These are phyloP conservation scores for Solanum sparsipilum DNA, from an alignment of 257 asterid species.

Conservation along the genomic window DNA sequence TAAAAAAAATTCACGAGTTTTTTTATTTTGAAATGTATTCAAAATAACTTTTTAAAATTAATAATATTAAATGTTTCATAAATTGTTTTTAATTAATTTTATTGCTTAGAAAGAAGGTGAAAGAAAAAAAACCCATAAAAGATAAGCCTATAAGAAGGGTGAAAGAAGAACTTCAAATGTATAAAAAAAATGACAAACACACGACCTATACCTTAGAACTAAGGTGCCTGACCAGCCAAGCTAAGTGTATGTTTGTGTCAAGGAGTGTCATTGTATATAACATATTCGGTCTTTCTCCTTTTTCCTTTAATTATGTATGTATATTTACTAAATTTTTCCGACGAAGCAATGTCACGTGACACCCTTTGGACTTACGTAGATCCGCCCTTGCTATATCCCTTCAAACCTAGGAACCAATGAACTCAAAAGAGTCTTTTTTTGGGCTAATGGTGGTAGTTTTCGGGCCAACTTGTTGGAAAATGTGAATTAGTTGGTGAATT, in stretches of 20 bases:
- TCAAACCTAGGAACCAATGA: neutral
- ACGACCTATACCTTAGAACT: neutral
- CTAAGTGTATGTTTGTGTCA: neutral
- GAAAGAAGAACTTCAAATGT: neutral
- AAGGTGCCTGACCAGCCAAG: neutral
- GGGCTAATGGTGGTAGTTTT: neutral
- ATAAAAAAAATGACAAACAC: neutral
- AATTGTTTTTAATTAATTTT: neutral
- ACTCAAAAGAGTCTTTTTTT: neutral
- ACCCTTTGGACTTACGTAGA: neutral
- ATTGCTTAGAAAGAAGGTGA: neutral
- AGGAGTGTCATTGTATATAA: neutral
- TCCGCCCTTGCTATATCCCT: neutral
- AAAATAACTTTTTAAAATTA: too few relatives aligned
- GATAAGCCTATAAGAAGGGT: neutral
- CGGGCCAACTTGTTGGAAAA: neutral
- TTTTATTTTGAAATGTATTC: too few relatives aligned
- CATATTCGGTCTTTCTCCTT: neutral
- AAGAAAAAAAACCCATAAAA: neutral
- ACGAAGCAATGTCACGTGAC: neutral
- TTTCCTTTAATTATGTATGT: neutral
- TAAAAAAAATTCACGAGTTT: too few relatives aligned
- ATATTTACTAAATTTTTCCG: neutral
- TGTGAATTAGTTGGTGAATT: neutral
- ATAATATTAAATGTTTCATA: neutral